phyloP scores from a whole-genome alignment of 2,329 filamentous ascomycete genomes.

The Macroventuria anomochaeta region DNA sequence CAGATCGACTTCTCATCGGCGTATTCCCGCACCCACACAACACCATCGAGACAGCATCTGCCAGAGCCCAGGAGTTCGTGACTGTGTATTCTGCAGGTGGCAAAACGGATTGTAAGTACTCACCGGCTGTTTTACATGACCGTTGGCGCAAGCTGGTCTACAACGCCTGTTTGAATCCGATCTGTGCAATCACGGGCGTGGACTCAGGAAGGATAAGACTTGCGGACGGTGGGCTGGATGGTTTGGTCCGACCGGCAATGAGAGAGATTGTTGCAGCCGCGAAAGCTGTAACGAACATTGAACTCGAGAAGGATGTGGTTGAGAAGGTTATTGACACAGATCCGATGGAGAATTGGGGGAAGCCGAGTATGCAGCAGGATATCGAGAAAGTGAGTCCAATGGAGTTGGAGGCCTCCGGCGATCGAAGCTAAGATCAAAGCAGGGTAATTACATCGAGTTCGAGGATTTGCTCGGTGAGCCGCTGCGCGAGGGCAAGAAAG shows the following conservation, averaged over 20 bases:
- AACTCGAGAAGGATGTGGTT: conserved; percentile 54
- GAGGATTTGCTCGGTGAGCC: conserved; percentile 65
- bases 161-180: conserved; percentile 60
- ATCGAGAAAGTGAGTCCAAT: conserved; percentile 52
- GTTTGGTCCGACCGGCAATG: conserved; percentile 62
- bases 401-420: background rate
- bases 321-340: conserved; percentile 58
- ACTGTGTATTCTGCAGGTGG: conserved; percentile 56
- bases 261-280: conserved; percentile 56
- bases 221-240: conserved; percentile 53
- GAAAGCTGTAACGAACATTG: conserved; percentile 53
- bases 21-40: conserved; percentile 54
- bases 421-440: too few relatives aligned
- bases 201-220: conserved; percentile 61
- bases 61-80: conserved; percentile 54
- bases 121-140: conserved; percentile 52
- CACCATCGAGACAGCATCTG: conserved; percentile 23
- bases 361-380: conserved; percentile 64
- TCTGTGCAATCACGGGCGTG: conserved; percentile 59
- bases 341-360: conserved; percentile 57
- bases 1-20: conserved; percentile 59
- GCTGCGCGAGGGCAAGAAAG: conserved; percentile 57
- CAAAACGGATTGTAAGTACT: conserved; percentile 53
- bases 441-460: conserved; percentile 63
- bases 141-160: conserved; percentile 62